Evolutionary conservation across 2,329 filamentous ascomycete genomes (phyloP), one percentile per base, ranked within the genome.

Genomic region (Aspergillus fumigatus): DNA sequence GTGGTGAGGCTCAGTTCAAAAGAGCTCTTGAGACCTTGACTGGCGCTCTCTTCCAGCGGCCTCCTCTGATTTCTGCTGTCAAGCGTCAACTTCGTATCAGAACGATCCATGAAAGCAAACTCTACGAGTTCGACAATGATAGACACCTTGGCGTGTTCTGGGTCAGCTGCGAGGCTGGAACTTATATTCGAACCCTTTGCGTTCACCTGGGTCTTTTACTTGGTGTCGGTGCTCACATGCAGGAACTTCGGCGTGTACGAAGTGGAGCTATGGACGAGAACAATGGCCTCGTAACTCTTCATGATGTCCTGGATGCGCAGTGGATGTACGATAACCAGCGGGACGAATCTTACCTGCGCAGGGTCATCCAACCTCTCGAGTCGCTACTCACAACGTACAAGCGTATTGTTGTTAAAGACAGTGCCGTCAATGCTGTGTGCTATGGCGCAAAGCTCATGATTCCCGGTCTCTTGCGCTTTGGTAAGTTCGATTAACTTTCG

Each of bases 401-500:
- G 86, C 87, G 94, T 71, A 86, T 99, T 63, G 92, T 99, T 25
- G 92, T 99, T 72, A 99, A 99, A 85, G 94, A 96, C 75, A 92
- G 88, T 68, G 90, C 90, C 27, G 92, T 99, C 68, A 97, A 97
- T 74, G 94, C 94, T 58, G 92, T 99, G 56, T 97, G 92, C 84
- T 97, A 97, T 76, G 94, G 94, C 78, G 94, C 94, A 50, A 97
- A 97, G 82, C 86, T 99, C 62, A 99, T 97, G 94, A 88, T 97
- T 78, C 94, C 94, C 50, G 94, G 94, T 80, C 84, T 99, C 54
- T 80, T 99, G 62, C 87, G 94, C 73, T 97, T 96, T 75, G 88
- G 88, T 90, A 80, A 66, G 85, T 79, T 55, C 48, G 48, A 21
- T 41, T 25, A 43, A 4, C 41, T 27, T 27, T 29, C 2, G 14